Base-by-base conservation (phyloP, 495 filamentous ascomycete species). In the Platismatia glauca region DNA sequence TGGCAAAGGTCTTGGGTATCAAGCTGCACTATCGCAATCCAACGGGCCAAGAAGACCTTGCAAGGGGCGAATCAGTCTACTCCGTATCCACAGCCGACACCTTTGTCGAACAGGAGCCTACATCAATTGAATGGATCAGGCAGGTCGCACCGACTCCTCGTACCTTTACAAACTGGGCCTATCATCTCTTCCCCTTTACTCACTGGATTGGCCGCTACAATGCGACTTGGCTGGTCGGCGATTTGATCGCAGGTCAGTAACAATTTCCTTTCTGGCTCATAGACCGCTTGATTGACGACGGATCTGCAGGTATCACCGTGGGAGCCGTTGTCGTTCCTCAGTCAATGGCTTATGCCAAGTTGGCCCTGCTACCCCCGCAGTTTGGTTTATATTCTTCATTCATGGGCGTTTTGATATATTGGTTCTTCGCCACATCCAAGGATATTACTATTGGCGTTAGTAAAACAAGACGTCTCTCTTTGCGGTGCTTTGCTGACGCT, bases 341-440 rank as follows among this genome's bases (percentile, higher is more conserved):
- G 70, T 88, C 89, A 62, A 97, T 99, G 94, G 92, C 95, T 3
- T 99, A 99, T 74, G 93, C 94, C 31, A 81, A 86, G 66, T 77
- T 99, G 46, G 94, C 94, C 11, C 77, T 84, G 48, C 79, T 99
- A 27, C 77, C 79, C 0, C 83, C 87, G 4, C 79, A 99, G 70
- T 99, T 83, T 69, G 94, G 94, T 58, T 77, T 99, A 0, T 99
- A 99, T 71, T 94, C 93, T 1, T 97, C 93, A 0, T 99, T 99
- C 69, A 96, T 97, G 87, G 94, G 94, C 33, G 93, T 97, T 6
- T 71, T 97, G 64, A 73, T 96, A 56, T 99, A 99, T 68, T 97
- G 94, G 94, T 95, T 97, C 73, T 97, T 98, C 68, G 94, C 94
- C 2, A 98, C 94, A 2, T 97, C 95, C 0, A 98, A 98, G 71